Evolutionary conservation across 306 rosid species (phyloP).

Genomic region (Cucumis hystrix): DNA sequence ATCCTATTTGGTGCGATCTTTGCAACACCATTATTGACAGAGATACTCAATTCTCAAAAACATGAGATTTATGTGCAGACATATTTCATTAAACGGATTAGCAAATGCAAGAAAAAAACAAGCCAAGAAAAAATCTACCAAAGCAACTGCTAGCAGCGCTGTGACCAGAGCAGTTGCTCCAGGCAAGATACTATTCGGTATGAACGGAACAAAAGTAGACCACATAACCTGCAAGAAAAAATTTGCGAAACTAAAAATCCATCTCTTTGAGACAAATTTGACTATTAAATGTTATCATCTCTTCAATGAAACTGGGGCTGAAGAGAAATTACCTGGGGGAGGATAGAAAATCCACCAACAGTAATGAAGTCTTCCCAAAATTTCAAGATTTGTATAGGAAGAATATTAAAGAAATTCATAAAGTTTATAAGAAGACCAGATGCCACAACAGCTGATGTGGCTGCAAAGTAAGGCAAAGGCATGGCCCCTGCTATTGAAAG

Average conservation of each 20-base stretch:
- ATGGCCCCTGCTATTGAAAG: constrained; percentile 70
- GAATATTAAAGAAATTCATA: constrained; percentile 49
- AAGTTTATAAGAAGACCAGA: constrained; percentile 72
- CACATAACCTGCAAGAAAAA: constrained; percentile 69
- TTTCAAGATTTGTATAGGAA: constrained; percentile 47
- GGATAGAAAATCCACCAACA: constrained; percentile 71
- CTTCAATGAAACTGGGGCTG: not conserved
- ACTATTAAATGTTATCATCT: not conserved
- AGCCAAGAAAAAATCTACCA: constrained; percentile 24
- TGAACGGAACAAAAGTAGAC: constrained; percentile 91
- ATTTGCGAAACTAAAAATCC: constrained; percentile 6
- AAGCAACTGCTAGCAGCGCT: constrained; percentile 39
- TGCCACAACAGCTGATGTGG: constrained; percentile 44
- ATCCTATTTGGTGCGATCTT: not conserved
- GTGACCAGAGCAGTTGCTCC: constrained; percentile 47
- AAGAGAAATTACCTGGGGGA: constrained; percentile 55
- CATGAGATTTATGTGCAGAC: not conserved
- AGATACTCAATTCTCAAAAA: not conserved
- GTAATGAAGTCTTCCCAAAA: constrained; percentile 86
- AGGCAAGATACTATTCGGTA: constrained; percentile 77
- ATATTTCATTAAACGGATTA: not conserved
- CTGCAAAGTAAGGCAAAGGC: constrained; percentile 61
- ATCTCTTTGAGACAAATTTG: not conserved
- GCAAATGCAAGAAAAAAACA: not conserved
- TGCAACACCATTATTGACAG: not conserved